phyloP scores from a whole-genome alignment of 1,284 basidiomycete species.

The Rhizopogon parksii region DNA sequence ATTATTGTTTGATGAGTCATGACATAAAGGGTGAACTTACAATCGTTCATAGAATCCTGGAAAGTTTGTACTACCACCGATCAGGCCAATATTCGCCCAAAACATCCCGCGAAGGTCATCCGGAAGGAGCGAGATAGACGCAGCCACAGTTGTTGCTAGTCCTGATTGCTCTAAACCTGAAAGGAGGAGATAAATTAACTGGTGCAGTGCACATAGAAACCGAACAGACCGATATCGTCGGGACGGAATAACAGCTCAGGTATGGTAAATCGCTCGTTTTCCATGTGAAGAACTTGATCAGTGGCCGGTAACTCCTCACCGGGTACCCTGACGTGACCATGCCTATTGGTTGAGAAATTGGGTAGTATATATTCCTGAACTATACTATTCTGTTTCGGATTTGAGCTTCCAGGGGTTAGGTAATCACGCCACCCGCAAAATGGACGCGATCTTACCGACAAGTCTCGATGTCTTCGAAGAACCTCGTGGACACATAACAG shows the following conservation, averaged over 20 bases:
- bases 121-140: conserved; percentile 69
- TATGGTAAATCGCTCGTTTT: conserved; percentile 84
- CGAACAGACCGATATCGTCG: conserved; percentile 71
- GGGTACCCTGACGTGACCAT: conserved; percentile 57
- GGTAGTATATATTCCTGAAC: conserved; percentile 87
- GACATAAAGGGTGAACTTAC: conserved; percentile 37
- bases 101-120: conserved; percentile 82
- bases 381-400: conserved; percentile 56
- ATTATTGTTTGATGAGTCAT: conserved; percentile 13
- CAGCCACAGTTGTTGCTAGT: conserved; percentile 67
- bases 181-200: conserved; percentile 5
- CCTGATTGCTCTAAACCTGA: conserved; percentile 79
- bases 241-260: conserved; percentile 88
- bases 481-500: conserved; percentile 80
- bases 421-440: conserved; percentile 12
- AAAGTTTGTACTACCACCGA: conserved; percentile 78
- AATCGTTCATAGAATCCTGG: conserved; percentile 70
- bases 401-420: conserved; percentile 30
- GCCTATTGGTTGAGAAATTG: conserved; percentile 70
- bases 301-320: conserved; percentile 49
- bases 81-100: conserved; percentile 87
- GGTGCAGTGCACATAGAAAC: conserved; percentile 4
- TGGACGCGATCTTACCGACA: conserved; percentile 55
- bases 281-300: conserved; percentile 81
- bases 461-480: conserved; percentile 67